A percentile compares a stretch with the other conserved stretches of the same genome.
These are phyloP conservation scores for Ascochyta rabiei DNA, from an alignment of 2,329 filamentous ascomycete species.

Conservation along the genomic window DNA sequence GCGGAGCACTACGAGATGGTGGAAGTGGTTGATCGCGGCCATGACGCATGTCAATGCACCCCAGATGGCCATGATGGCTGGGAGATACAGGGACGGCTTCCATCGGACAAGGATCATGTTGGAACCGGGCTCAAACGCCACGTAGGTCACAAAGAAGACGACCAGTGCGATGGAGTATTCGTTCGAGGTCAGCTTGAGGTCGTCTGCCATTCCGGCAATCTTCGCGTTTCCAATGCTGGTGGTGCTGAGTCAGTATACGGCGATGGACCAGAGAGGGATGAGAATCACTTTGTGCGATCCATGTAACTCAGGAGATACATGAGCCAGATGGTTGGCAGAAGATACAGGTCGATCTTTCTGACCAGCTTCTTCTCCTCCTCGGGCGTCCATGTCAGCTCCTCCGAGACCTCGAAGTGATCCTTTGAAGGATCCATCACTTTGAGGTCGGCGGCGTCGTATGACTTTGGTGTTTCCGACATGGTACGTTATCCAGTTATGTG, in stretches of 20 bases:
- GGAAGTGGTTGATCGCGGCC: slow-evolving; percentile 55
- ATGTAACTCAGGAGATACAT: slow-evolving; percentile 59
- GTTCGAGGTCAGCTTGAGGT: slow-evolving; percentile 54
- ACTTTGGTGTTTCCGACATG: slow-evolving; percentile 34
- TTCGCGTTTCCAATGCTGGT: slow-evolving; percentile 58
- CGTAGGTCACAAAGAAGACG: slow-evolving; percentile 61
- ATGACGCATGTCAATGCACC: slow-evolving; percentile 58
- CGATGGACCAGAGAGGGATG: background rate
- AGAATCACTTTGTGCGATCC: slow-evolving; percentile 48
- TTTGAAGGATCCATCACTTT: slow-evolving; percentile 49
- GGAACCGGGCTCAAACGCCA: slow-evolving; percentile 60
- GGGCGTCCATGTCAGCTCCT: slow-evolving; percentile 53
- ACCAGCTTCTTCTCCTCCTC: slow-evolving; percentile 57
- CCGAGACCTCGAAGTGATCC: slow-evolving; percentile 51
- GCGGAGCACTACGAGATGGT: slow-evolving; percentile 58
- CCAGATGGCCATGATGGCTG: slow-evolving; percentile 62
- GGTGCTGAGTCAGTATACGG: background rate
- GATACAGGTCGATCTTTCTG: slow-evolving; percentile 55
- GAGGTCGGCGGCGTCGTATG: slow-evolving; percentile 25
- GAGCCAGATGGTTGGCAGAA: slow-evolving; percentile 57
- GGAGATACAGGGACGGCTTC: slow-evolving; percentile 57
- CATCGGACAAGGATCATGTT: slow-evolving; percentile 60
- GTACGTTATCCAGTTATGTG: background rate
- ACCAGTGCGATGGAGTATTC: slow-evolving; percentile 59
- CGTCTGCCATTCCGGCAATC: slow-evolving; percentile 57